phyloP scores from a whole-genome alignment of 805 yeast species.

The Saccharomycopsis guyanensis region DNA sequence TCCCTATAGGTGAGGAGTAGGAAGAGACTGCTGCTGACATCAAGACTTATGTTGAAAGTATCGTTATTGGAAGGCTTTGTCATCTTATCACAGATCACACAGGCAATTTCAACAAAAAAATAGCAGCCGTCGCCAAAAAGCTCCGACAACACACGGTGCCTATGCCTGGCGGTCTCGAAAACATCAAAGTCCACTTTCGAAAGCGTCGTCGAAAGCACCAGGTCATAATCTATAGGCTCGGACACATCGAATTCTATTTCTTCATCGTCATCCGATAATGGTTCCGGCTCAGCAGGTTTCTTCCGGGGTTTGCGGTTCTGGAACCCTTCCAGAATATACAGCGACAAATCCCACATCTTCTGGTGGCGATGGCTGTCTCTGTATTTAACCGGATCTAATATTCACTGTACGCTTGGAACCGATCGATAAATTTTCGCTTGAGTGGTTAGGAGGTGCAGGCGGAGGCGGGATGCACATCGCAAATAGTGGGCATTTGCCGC shows the following conservation, averaged over 20 bases:
- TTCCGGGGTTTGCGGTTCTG: background rate
- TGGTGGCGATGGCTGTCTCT: no score
- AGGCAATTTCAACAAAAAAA: background rate
- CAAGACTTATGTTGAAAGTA: constrained; percentile 19
- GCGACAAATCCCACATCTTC: background rate
- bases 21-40: constrained; percentile 11
- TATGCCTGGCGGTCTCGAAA: constrained; percentile 9
- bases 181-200: constrained; percentile 17
- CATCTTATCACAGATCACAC: constrained; percentile 18
- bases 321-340: background rate
- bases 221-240: constrained; percentile 13
- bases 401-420: no score
- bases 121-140: constrained; percentile 1
- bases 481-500: no score
- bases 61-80: constrained; percentile 20
- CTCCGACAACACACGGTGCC: constrained; percentile 9
- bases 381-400: no score
- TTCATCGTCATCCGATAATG: constrained; percentile 9
- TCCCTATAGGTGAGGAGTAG: constrained; percentile 11
- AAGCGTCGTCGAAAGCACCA: constrained; percentile 7
- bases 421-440: no score
- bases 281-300: background rate
- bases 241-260: constrained; percentile 6
- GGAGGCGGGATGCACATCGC: no score
- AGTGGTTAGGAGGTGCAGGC: no score